A percentile compares a stretch with the other conserved stretches of the same genome.
Conservation (phyloP, 495 filamentous ascomycete species). For the Bathelium albidoporum region DNA sequence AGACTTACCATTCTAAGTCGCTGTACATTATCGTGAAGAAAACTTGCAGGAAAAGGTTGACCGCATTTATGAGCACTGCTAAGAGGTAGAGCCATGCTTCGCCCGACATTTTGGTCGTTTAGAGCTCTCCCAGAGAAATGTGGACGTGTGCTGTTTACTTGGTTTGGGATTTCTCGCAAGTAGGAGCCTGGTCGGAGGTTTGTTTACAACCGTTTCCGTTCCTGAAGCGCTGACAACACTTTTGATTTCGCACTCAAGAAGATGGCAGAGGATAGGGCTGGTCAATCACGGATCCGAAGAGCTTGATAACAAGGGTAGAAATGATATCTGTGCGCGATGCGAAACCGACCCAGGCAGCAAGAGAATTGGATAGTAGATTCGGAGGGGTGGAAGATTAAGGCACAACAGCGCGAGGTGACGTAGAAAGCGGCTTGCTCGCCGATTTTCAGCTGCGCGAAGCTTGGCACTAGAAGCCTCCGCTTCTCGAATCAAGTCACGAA, state of each 20-base stretch:
- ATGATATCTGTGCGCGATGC: not conserved
- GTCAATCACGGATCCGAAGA: not conserved
- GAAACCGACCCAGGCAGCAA: not conserved
- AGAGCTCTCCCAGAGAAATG: not conserved
- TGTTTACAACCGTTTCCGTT: slow-evolving; percentile 2
- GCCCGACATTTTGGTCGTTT: slow-evolving; percentile 71
- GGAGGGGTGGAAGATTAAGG: not conserved
- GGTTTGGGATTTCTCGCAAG: too few relatives aligned
- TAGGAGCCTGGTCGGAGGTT: slow-evolving; percentile 1
- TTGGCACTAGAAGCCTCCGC: not conserved
- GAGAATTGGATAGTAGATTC: not conserved
- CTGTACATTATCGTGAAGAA: slow-evolving; percentile 99
- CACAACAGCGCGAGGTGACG: not conserved
- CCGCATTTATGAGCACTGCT: slow-evolving; percentile 98
- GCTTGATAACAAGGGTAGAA: not conserved
- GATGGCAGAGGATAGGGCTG: not conserved
- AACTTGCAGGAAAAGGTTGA: slow-evolving; percentile 99
- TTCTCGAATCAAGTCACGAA: not conserved
- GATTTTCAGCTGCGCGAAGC: not conserved
- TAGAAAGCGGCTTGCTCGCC: not conserved
- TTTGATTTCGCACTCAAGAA: not conserved
- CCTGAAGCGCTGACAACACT: not conserved
- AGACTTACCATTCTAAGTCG: slow-evolving; percentile 89
- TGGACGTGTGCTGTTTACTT: too few relatives aligned
- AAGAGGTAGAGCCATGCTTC: slow-evolving; percentile 99